These are phyloP conservation scores for Candida pseudoglaebosa DNA, from an alignment of 805 yeast genomes.

Conservation along the genomic window DNA sequence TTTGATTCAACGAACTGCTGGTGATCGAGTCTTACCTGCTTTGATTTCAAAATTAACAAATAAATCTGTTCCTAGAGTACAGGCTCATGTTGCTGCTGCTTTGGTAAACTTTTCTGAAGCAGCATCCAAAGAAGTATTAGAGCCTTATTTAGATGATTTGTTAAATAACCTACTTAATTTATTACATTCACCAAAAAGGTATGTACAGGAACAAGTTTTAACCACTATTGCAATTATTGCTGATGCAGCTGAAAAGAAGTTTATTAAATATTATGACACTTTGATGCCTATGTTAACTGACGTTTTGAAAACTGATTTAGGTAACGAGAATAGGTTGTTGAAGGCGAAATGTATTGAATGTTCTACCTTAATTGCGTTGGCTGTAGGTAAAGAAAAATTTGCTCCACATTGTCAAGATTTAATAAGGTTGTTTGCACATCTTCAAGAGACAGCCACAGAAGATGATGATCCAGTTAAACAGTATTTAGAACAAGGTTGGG, in stretches of 20 bases:
- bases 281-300: slow-evolving; percentile 84
- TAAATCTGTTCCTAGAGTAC: slow-evolving; percentile 83
- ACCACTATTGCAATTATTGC: slow-evolving; percentile 97
- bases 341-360: slow-evolving; percentile 96
- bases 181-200: slow-evolving; percentile 80
- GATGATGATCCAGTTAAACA: slow-evolving; percentile 87
- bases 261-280: slow-evolving; percentile 88
- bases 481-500: slow-evolving; percentile 94
- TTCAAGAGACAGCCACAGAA: slow-evolving; percentile 57
- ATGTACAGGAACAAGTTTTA: slow-evolving; percentile 95
- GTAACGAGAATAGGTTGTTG: slow-evolving; percentile 70
- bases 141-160: slow-evolving; percentile 86
- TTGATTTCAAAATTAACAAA: slow-evolving; percentile 74
- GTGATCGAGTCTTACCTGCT: slow-evolving; percentile 79
- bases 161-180: slow-evolving; percentile 69
- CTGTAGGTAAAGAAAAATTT: slow-evolving; percentile 92
- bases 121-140: slow-evolving; percentile 80
- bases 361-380: slow-evolving; percentile 87
- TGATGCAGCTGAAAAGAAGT: slow-evolving; percentile 87
- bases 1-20: slow-evolving; percentile 75
- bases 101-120: slow-evolving; percentile 92
- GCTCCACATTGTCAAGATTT: slow-evolving; percentile 69
- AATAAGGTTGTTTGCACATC: slow-evolving; percentile 63
- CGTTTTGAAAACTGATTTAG: slow-evolving; percentile 75
- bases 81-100: slow-evolving; percentile 98